Base-by-base conservation (phyloP, 2,329 filamentous ascomycete genomes). In the Aureobasidium sp. region DNA sequence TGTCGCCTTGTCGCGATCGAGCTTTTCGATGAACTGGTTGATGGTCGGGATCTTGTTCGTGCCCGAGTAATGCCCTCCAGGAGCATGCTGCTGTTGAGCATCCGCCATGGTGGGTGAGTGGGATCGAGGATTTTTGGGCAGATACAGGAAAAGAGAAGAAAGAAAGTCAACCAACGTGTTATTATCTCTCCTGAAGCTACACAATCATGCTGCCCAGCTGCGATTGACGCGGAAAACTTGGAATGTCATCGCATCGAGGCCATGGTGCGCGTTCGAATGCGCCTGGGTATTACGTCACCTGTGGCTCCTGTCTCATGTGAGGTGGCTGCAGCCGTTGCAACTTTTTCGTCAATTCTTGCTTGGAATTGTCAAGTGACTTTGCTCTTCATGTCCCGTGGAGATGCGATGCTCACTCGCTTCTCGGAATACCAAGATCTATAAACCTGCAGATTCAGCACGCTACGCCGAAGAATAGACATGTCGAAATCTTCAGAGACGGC, bases 11-110 rank as follows among this genome's bases (percentile, higher is more conserved):
- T 94, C 83, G 50, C 71, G 74, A 68, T 95, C 90, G 30, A 96
- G 77, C 58, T 79, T 79, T 50, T 87, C 79, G 60, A 95, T 78
- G 60, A 95, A 94, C 67, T 91, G 80, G 65, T 85, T 83, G 60
- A 96, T 86, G 53, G 89, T 95, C 6, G 91, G 91, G 50, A 97
- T 83, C 21, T 87, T 86, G 68, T 95, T 95, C 55, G 70, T 71
- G 48, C 85, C 89, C 25, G 87, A 91, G 74, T 94, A 96, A 66
- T 90, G 85, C 63, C 71, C 73, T 4, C 86, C 83, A 17, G 78
- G 78, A 8, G 68, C 68, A 45, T 73, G 74, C 60, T 75, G 74
- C 59, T 71, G 67, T 55, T 67, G 62, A 25, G 48, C 42, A 37
- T 74, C 67, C 56, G 70, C 67, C 74, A 76, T 76, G 56, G 38